phyloP scores from a whole-genome alignment of 169 alveolate species.

The Cryptosporidium ubiquitum region DNA sequence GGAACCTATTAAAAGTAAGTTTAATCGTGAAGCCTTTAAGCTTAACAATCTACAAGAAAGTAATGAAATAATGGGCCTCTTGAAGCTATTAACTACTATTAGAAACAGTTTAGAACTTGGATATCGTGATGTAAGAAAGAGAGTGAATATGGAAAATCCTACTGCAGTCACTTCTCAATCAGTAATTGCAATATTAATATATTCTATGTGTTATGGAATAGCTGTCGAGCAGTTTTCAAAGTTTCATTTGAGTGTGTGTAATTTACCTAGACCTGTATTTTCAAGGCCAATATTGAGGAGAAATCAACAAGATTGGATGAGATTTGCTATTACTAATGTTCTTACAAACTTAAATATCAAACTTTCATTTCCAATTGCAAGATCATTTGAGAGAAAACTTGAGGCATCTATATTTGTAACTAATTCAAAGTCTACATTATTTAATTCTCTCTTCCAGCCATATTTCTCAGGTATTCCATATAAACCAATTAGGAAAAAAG shows the following conservation, averaged over 20 bases:
- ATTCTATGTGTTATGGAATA: conserved; percentile 56
- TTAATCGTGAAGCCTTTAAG: background rate
- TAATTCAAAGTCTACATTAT: background rate
- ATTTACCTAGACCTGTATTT: conserved; percentile 39
- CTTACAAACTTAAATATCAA: background rate
- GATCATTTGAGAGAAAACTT: conserved; percentile 26
- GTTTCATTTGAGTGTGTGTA: conserved; percentile 34
- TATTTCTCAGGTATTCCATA: conserved; percentile 33
- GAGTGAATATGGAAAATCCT: conserved; percentile 18
- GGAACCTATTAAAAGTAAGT: conserved; percentile 25
- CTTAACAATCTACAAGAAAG: background rate
- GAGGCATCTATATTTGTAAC: conserved; percentile 25
- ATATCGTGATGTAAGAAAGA: conserved; percentile 8
- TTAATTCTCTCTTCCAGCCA: conserved; percentile 43
- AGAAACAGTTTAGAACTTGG: conserved; percentile 6
- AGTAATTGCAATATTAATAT: conserved; percentile 5
- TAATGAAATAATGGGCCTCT: background rate
- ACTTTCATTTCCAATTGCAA: conserved; percentile 50
- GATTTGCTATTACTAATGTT: conserved; percentile 10
- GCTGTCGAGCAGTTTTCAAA: conserved; percentile 15
- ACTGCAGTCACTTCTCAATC: conserved; percentile 30
- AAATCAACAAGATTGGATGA: conserved; percentile 63
- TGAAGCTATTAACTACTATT: conserved; percentile 8
- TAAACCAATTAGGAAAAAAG: background rate
- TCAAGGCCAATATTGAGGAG: conserved; percentile 58